Evolutionary conservation across 73 alveolate genomes (phyloP), one percentile per base, ranked within the genome.

Genomic region (Paraurostyla sp.): DNA sequence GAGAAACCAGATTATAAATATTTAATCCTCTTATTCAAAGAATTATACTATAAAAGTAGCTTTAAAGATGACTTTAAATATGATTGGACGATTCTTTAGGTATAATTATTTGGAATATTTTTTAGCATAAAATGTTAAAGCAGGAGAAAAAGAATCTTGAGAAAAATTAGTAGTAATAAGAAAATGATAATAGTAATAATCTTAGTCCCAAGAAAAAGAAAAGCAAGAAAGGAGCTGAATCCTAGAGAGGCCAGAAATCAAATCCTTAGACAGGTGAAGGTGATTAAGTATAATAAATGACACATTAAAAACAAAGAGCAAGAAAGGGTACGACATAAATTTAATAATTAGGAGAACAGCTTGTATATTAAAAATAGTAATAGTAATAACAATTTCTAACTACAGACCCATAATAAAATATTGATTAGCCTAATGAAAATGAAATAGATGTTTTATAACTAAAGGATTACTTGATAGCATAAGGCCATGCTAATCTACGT

Each of bases 1-100:
- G 97, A 95, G 27, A 94, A 92, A 82, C 98, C 98, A 27, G 99
- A 96, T 80, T 97, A 97, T 54, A 71, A 86, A 32, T 83, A 90
- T 71, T 76, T 95, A 15, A 93, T 93, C 51, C 63, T 75, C 58
- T 49, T 91, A 27, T 90, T 95, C 50, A 90, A 78, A 25, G 65
- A 48, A 1, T 50, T 73, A 3, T 73, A 45, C 46, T 35, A 73
- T 48, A 42, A 48, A 48, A 23, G 48, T 45, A 56, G 71, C 2
- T 73, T 45, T 46, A 73, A 73, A 49, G 71, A 73, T 13, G 86
- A 73, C 32, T 73, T 13, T 16, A 23, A 25, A 40, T 73, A 48
- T 45, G 86, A 73, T 48, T 73, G 86, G 86, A 46, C 7, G 16
- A 40, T 65, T 38, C 23, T 65, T 0, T 65, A 65, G 82, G 82